Percentiles rank a stretch among this genome's conserved stretches.
These are phyloP conservation scores for Apostasia shenzhenica DNA, from an alignment of 106 monocot genomes.

Conservation along the genomic window DNA sequence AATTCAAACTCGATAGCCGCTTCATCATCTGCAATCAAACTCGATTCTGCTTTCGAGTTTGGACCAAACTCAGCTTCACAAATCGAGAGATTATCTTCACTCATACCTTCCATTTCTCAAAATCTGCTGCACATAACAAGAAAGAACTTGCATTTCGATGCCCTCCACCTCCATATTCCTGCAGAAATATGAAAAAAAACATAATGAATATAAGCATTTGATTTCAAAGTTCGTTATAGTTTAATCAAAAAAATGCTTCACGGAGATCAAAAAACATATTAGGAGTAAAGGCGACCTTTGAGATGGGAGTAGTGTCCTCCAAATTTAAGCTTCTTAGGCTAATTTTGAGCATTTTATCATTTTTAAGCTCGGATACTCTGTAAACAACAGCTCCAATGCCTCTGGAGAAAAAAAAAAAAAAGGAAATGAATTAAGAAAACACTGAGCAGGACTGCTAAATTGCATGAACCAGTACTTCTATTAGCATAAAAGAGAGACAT, in stretches of 20 bases:
- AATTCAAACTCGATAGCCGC: no score
- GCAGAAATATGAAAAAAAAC: conserved; percentile 1
- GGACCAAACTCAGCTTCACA: no score
- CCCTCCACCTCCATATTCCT: conserved; percentile 70
- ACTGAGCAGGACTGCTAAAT: no score
- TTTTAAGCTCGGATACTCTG: conserved; percentile 42
- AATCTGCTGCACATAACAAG: conserved; percentile 29
- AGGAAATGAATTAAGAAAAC: no score
- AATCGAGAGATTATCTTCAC: no score
- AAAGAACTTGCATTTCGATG: conserved; percentile 71
- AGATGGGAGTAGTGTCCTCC: conserved; percentile 65
- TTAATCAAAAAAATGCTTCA: background rate
- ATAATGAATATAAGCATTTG: background rate
- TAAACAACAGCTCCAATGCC: conserved; percentile 70
- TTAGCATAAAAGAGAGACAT: no score
- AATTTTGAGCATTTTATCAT: conserved; percentile 42
- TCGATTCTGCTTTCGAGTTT: no score
- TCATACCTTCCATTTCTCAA: conserved; percentile 54
- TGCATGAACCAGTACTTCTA: no score
- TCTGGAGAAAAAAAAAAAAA: conserved; percentile 19
- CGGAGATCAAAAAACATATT: background rate
- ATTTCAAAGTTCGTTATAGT: background rate
- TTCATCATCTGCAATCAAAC: no score
- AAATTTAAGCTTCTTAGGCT: conserved; percentile 59
- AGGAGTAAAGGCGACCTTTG: conserved; percentile 23